Base-by-base conservation (phyloP, 176 grass and related monocot genomes). In the Avena eriantha region DNA sequence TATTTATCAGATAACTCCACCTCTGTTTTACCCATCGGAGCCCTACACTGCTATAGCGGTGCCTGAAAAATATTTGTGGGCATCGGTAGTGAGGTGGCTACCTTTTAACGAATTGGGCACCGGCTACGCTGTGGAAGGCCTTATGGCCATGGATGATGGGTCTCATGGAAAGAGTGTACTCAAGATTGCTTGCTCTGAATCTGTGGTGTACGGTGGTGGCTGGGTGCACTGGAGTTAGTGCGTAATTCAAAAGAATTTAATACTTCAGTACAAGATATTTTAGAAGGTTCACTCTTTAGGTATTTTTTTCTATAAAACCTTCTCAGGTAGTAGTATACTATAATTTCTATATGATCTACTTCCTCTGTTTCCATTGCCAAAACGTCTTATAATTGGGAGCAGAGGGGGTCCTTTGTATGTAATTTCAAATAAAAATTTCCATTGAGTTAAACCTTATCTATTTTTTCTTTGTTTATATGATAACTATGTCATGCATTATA, bases 141-240 rank as follows among this genome's bases (percentile, higher is more conserved):
- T 87, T 83, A 76, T 84, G 84, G 65, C 48, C 82, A 81, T 68
- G 73, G 45, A 12, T 74, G 73, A 76, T 76, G 74, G 18, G 51
- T 70, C 67, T 54, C 55, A 10, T 73, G 79, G 88, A 90, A 85
- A 66, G 57, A 80, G 87, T 75, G 57, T 41, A 18, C 79, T 82
- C 53, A 82, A 82, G 83, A 69, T 56, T 70, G 61, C 21, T 49
- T 50, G 36, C 10, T 60, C 35, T 66, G 80, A 69, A 59, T 80
- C 60, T 78, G 77, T 77, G 83, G 49, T 55, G 31, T 50, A 50
- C 46, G 13, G 45, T 17, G 39, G n/a, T 45, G 43, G 49, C 4
- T 24, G 51, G 61, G 26, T 84, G 15, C 45, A 45, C 1, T 24
- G 33, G 33, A 74, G 56, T 23, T 65, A 31, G 15, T 29, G 29